Evolutionary conservation across 202 grass and related monocot species (phyloP), one percentile per base, ranked within the genome.

Genomic region (Zizania palustris): DNA sequence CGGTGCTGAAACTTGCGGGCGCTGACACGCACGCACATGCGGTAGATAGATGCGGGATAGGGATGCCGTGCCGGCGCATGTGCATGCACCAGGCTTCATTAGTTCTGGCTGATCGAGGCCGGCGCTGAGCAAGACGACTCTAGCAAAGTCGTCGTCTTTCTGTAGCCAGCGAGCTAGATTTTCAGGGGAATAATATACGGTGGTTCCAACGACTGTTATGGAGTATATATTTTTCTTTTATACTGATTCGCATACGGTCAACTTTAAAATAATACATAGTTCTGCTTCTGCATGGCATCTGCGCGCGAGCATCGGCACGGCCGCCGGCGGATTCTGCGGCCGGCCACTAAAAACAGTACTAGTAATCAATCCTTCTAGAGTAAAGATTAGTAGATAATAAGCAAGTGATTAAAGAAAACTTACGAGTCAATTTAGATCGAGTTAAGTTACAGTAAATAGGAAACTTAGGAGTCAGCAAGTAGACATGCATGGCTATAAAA

Each of bases 321-420:
- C 37, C 60, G 60, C 3, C 60, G 60, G 15, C 60, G 36, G 60
- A 63, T n/a, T 63, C 36, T 40, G 60, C 35, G 35, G 60, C 77
- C 67, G 67, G 51, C 66, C 56, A 80, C 28, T 39, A 63, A 63
- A 6, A 39, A 37, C 50, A 54, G 2, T 16, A 37, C 3, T 1
- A n/a, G 1, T 9, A 51, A 51, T 51, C 14, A 18, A n/a, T 18
- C 50, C 49, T 18, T 0, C 14, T 16, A 4, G n/a, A n/a, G n/a
- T n/a, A n/a, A n/a, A n/a, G n/a, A n/a, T n/a, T n/a, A n/a, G n/a
- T n/a, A n/a, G n/a, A n/a, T n/a, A n/a, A n/a, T n/a, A n/a, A n/a
- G n/a, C n/a, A n/a, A n/a, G n/a, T n/a, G n/a, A n/a, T n/a, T n/a
- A n/a, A n/a, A n/a, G n/a, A n/a, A n/a, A n/a, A n/a, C n/a, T n/a